Evolutionary conservation across 2,329 filamentous ascomycete species (phyloP), one percentile per base, ranked within the genome.

Genomic region (Epichloe baconii): DNA sequence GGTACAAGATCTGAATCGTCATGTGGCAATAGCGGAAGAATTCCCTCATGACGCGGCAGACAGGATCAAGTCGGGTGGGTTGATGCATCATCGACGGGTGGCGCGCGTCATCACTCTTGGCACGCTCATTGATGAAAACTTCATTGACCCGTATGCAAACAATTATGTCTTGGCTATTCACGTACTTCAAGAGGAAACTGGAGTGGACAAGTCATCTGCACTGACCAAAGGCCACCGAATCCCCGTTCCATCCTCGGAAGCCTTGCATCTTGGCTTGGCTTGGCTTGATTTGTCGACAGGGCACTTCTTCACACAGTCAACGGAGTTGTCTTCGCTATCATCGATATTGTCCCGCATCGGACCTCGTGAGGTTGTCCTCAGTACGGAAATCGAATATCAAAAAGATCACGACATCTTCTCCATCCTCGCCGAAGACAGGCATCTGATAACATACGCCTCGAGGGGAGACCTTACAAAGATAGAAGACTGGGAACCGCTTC

Each of bases 281-380:
- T 98, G 93, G 93, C 73, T 97, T 45, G 93, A 98, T 67, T 71
- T 97, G 26, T 96, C 93, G 8, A 98, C 93, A 3, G 93, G 93
- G 14, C 86, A 91, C 60, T 98, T 98, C 68, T 88, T 83, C 61
- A 95, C 89, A 0, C 89, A 97, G 62, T 73, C 73, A 17, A 83
- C 86, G 0, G 82, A 83, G 19, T 68, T 90, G 7, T 72, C 78
- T 47, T 82, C 83, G 50, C 70, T 98, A 4, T 76, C 86, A n/a
- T 88, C 90, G 10, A 82, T 86, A 19, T 73, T 97, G 48, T 86
- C 90, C 31, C 82, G 91, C 26, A 85, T 97, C 55, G 80, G 81
- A 17, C 89, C 93, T 1, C 78, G 85, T 44, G 93, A 98, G 64
- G 82, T 97, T 48, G 78, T 98, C 3, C 72, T 97, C 2, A 82